phyloP scores from a whole-genome alignment of 441 rosid species.

The Sinapis alba region DNA sequence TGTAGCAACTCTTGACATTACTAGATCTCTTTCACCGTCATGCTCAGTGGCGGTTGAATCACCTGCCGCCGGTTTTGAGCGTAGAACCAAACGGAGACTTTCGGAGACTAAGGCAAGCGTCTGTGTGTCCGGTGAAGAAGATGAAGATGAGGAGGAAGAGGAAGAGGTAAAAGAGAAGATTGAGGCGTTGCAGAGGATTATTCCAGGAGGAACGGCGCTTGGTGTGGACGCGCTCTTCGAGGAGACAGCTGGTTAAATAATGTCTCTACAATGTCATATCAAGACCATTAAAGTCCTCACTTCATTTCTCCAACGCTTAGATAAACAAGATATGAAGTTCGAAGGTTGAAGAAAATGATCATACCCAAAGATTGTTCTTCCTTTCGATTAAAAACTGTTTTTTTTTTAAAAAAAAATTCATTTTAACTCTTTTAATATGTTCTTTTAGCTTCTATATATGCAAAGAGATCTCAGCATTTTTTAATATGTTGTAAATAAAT shows the following conservation, averaged over 20 bases:
- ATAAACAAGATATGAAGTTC: constrained; percentile 49
- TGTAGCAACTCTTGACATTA: constrained; percentile 12
- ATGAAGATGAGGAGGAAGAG: constrained; percentile 28
- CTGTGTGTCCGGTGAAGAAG: neutral
- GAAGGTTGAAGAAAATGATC: constrained; percentile 45
- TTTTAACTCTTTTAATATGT: neutral
- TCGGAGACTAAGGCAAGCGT: constrained; percentile 16
- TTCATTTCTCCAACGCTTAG: constrained; percentile 49
- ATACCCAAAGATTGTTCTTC: constrained; percentile 10
- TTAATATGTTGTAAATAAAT: too few relatives aligned
- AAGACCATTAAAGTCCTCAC: constrained; percentile 56
- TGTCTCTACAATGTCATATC: constrained; percentile 58
- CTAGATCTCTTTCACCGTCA: constrained; percentile 25
- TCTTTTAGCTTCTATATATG: constrained; percentile 21
- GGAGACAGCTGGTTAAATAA: constrained; percentile 66
- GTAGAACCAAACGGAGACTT: constrained; percentile 33
- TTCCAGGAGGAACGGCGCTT: constrained; percentile 62
- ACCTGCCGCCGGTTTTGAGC: constrained; percentile 23
- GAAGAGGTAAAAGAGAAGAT: constrained; percentile 54
- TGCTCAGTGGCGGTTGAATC: constrained; percentile 5
- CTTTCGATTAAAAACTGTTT: neutral
- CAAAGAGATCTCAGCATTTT: constrained; percentile 31
- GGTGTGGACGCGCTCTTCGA: constrained; percentile 60
- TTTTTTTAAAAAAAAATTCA: neutral
- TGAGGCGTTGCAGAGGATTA: constrained; percentile 61